These are phyloP conservation scores for Oryza rufipogon DNA, from an alignment of 176 grass and related monocot species.

Conservation along the genomic window DNA sequence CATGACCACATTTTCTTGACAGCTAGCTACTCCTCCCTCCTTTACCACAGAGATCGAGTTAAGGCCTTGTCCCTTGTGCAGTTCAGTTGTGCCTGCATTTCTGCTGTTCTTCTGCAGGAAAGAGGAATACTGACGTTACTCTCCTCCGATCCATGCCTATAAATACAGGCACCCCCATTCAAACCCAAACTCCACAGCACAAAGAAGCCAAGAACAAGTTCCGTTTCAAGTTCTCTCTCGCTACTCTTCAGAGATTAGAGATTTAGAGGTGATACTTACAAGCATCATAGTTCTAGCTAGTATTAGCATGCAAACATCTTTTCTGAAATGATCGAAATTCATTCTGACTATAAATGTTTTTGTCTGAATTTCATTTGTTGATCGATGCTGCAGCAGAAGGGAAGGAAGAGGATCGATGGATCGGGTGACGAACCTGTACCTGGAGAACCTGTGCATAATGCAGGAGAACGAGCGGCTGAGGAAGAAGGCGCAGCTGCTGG, in stretches of 20 bases:
- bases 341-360: not conserved
- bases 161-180: not conserved
- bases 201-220: not conserved
- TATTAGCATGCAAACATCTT: too few species aligned
- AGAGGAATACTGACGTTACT: not conserved
- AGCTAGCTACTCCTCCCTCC: not conserved
- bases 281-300: not conserved
- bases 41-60: not conserved
- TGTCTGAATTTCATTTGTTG: not conserved
- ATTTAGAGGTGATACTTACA: not conserved
- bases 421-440: conserved; percentile 46
- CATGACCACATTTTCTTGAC: conserved; percentile 35
- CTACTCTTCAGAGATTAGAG: not conserved
- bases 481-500: conserved; percentile 50
- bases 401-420: conserved; percentile 35
- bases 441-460: conserved; percentile 68
- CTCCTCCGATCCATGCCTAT: not conserved
- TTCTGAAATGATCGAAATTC: not conserved
- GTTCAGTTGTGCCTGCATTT: too few species aligned
- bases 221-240: not conserved
- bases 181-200: not conserved
- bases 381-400: not conserved
- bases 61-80: too few species aligned
- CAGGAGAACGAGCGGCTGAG: conserved; percentile 77
- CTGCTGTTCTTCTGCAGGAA: too few species aligned